Conservation (phyloP, 1,139 yeast genomes). For the Wickerhamomyces sp. region DNA sequence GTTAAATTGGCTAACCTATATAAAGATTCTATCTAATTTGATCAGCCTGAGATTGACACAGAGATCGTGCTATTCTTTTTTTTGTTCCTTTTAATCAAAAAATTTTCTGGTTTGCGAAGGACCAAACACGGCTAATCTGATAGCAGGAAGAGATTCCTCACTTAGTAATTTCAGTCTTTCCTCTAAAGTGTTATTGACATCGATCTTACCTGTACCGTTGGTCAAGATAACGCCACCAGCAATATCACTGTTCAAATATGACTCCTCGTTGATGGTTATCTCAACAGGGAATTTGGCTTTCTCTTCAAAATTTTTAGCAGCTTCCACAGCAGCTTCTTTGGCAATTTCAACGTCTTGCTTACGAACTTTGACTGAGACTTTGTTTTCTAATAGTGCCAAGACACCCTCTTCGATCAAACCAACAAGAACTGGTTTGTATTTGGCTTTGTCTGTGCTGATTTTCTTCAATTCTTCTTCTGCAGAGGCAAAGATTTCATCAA, state of each 20-base stretch:
- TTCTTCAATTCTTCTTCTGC: constrained; percentile 61
- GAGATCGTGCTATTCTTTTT: not conserved
- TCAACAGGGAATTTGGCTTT: constrained; percentile 49
- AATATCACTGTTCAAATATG: constrained; percentile 53
- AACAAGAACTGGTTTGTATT: constrained; percentile 65
- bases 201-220: constrained; percentile 76
- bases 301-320: constrained; percentile 59
- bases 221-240: constrained; percentile 84
- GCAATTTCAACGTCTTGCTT: constrained; percentile 64
- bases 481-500: constrained; percentile 67
- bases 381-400: constrained; percentile 67
- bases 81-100: constrained; percentile 49
- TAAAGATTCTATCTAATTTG: not conserved
- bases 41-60: too few relatives aligned
- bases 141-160: constrained; percentile 86
- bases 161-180: constrained; percentile 84
- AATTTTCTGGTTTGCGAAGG: constrained; percentile 83
- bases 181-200: constrained; percentile 87
- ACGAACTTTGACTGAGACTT: constrained; percentile 62
- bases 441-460: constrained; percentile 42
- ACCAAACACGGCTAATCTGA: constrained; percentile 88
- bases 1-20: not conserved
- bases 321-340: constrained; percentile 57
- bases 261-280: constrained; percentile 49
- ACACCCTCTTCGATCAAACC: constrained; percentile 85